phyloP scores from a whole-genome alignment of 1,139 yeast species.

The Diutina neorugosa region DNA sequence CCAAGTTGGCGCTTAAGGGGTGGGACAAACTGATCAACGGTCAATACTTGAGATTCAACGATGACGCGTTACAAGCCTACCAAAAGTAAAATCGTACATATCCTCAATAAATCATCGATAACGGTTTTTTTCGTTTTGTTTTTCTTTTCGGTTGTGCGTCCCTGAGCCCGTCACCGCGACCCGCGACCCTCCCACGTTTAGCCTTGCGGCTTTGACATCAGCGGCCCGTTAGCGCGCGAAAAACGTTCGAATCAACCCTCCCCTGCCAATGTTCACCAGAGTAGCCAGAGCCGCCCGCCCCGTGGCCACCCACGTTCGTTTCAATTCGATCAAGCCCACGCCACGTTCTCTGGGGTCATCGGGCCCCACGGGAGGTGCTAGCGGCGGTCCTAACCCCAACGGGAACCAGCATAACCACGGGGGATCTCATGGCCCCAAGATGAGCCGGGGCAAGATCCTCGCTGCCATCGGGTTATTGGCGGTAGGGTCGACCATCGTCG shows the following conservation, averaged over 20 bases:
- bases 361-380: background rate
- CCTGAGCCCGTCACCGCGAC: background rate
- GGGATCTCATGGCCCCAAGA: background rate
- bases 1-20: conserved; percentile 49
- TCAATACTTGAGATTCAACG: conserved; percentile 48
- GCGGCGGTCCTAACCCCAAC: too few species aligned
- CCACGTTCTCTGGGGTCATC: background rate
- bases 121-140: too few species aligned
- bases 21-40: conserved; percentile 49
- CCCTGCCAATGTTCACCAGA: conserved; percentile 1
- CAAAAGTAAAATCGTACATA: too few species aligned
- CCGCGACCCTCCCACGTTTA: background rate
- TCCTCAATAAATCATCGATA: too few species aligned
- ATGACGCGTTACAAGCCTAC: conserved; percentile 16
- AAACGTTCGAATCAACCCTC: too few species aligned
- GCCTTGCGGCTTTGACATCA: background rate
- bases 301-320: background rate
- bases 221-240: background rate
- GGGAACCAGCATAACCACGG: background rate
- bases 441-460: conserved; percentile 15
- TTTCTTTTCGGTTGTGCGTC: too few species aligned
- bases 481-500: conserved; percentile 34
- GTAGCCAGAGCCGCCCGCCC: background rate
- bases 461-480: conserved; percentile 26
- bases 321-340: conserved; percentile 3